Evolutionary conservation across 495 filamentous ascomycete species (phyloP).

Genomic region (Amphirosellinia nigrospora): DNA sequence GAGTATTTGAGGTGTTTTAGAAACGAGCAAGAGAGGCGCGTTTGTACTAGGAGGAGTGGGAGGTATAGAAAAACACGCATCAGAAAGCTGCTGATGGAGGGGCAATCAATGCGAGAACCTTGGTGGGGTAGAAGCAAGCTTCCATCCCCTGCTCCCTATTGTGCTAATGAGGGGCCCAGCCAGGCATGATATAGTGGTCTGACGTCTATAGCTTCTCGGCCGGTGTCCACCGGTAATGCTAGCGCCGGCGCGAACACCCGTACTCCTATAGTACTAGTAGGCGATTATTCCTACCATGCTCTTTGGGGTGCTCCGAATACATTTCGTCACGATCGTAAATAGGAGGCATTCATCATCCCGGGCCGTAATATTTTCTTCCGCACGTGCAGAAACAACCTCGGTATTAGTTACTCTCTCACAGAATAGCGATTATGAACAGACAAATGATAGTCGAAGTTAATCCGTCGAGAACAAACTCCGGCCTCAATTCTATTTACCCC

Average conservation of each 20-base stretch:
- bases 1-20: conserved; percentile 14
- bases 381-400: conserved; percentile 9
- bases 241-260: not conserved
- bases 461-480: conserved; percentile 10
- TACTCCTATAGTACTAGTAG: not conserved
- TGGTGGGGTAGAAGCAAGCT: conserved; percentile 19
- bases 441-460: not conserved
- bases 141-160: not conserved
- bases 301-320: conserved; percentile 6
- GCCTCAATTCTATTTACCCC: conserved; percentile 10
- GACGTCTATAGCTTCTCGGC: conserved; percentile 9
- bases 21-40: not conserved
- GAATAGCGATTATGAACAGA: not conserved
- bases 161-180: not conserved
- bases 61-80: conserved; percentile 27
- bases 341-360: not conserved
- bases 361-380: conserved; percentile 19
- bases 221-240: conserved; percentile 8
- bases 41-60: not conserved
- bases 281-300: not conserved
- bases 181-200: not conserved
- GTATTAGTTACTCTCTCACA: conserved; percentile 4
- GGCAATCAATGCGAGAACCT: conserved; percentile 14
- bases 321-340: conserved; percentile 15
- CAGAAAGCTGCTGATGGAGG: conserved; percentile 24